phyloP scores from a whole-genome alignment of 1,284 basidiomycete species.

The Xerocomus minutiporus region DNA sequence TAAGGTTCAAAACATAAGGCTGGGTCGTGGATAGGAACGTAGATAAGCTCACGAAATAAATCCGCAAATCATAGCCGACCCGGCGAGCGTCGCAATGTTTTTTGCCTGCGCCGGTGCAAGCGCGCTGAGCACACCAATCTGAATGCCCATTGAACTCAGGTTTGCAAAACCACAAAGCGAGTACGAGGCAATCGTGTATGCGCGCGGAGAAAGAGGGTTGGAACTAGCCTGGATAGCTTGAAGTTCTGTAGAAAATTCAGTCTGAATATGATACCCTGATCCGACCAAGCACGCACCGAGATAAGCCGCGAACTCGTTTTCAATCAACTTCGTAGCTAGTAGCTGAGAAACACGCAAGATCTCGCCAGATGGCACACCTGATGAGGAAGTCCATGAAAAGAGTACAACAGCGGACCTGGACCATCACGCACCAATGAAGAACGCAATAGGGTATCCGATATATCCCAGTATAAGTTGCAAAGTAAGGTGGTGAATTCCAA shows the following conservation, averaged over 20 bases:
- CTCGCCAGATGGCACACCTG: conserved; percentile 66
- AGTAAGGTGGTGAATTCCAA: conserved; percentile 78
- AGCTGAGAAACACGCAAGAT: conserved; percentile 74
- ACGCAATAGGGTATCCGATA: conserved; percentile 82
- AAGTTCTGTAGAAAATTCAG: conserved; percentile 37
- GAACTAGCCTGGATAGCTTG: conserved; percentile 46
- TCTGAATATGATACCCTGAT: neutral
- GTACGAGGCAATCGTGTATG: conserved; percentile 75
- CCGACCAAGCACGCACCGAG: conserved; percentile 31
- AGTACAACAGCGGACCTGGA: neutral
- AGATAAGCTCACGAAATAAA: conserved; percentile 51
- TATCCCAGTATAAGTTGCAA: conserved; percentile 83
- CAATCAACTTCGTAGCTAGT: conserved; percentile 82
- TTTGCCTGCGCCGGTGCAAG: conserved; percentile 75
- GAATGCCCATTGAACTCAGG: conserved; percentile 80
- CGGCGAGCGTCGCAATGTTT: conserved; percentile 67
- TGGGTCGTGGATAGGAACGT: neutral
- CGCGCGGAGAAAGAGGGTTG: conserved; percentile 64
- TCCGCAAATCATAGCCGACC: conserved; percentile 77
- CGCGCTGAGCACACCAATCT: conserved; percentile 83
- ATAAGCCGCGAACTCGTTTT: conserved; percentile 87
- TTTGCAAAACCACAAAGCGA: conserved; percentile 91
- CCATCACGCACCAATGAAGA: conserved; percentile 58
- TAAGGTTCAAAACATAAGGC: neutral
- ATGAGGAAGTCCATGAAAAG: conserved; percentile 4